phyloP scores from a whole-genome alignment of 2,329 filamentous ascomycete species.

The Sporothrix brunneoviolacea region DNA sequence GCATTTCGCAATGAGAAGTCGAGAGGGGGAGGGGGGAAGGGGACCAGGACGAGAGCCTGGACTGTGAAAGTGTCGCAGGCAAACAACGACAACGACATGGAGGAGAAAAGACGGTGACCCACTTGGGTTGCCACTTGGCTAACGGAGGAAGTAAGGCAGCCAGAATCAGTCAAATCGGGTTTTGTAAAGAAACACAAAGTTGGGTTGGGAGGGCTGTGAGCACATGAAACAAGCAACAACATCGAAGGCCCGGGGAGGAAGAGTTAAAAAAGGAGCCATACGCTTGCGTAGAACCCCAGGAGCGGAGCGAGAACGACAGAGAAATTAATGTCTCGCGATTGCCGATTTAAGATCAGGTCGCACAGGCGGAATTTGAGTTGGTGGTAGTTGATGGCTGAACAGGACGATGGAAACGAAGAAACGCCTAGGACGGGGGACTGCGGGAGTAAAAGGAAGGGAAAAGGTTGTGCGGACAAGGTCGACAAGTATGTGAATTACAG shows the following conservation, averaged over 20 bases:
- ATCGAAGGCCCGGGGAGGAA: too few relatives aligned
- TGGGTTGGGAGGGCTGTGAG: background rate
- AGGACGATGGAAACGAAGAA: too few relatives aligned
- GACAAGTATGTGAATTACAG: conserved; percentile 2
- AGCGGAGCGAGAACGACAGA: too few relatives aligned
- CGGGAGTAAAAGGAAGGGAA: background rate
- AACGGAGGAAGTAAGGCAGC: background rate
- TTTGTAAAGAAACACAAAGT: background rate
- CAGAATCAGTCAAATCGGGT: background rate
- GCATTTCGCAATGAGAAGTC: too few relatives aligned
- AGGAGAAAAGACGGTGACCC: conserved; percentile 6
- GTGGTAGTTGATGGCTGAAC: too few relatives aligned
- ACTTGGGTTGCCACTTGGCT: conserved; percentile 16
- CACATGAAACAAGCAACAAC: background rate
- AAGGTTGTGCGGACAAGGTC: background rate
- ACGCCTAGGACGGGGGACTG: background rate
- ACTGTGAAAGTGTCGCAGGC: too few relatives aligned
- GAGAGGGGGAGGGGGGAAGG: too few relatives aligned
- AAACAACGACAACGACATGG: too few relatives aligned
- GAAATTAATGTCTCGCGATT: background rate
- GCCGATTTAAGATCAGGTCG: conserved; percentile 1
- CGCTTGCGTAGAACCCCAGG: too few relatives aligned
- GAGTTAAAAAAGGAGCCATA: background rate
- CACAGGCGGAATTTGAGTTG: too few relatives aligned
- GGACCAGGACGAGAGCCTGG: too few relatives aligned